Evolutionary conservation across 2,329 filamentous ascomycete genomes (phyloP).

Genomic region (Volutella citrinella): DNA sequence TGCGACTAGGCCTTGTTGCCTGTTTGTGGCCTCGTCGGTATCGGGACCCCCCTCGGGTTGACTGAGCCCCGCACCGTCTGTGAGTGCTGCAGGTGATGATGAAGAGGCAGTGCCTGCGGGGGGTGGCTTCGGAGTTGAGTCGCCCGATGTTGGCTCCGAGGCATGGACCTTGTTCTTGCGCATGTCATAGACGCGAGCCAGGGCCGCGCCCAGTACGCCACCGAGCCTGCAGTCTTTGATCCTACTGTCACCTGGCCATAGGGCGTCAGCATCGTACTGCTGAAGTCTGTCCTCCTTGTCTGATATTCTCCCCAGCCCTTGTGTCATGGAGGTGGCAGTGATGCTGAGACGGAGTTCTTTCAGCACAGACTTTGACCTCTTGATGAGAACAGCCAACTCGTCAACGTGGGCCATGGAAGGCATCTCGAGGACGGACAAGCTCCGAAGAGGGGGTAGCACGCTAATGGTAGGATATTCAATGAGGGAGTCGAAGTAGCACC

Average conservation of each 20-base stretch:
- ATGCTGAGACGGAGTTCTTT: constrained; percentile 11
- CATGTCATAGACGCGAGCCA: constrained; percentile 11
- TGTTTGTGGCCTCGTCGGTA: no score
- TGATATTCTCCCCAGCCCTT: constrained; percentile 10
- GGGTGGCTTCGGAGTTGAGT: no score
- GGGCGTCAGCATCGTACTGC: constrained; percentile 11
- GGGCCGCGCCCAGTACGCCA: constrained; percentile 12
- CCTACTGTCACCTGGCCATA: constrained; percentile 13
- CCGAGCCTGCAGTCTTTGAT: constrained; percentile 10
- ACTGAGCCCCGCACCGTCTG: no score
- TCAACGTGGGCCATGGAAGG: constrained; percentile 11
- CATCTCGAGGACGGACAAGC: constrained; percentile 11
- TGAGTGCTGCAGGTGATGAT: no score
- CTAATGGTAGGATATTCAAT: constrained; percentile 13
- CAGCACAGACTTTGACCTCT: constrained; percentile 9
- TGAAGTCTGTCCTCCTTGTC: constrained; percentile 6
- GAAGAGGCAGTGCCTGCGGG: no score
- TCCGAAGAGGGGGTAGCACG: constrained; percentile 11
- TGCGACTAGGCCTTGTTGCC: no score
- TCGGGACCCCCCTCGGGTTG: no score
- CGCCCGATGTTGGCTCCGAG: no score
- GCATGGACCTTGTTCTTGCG: constrained; percentile 10
- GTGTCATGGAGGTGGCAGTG: constrained; percentile 3
- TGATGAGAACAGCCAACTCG: constrained; percentile 12
- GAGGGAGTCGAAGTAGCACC: constrained; percentile 6